Percentiles rank a stretch among this genome's conserved stretches.
These are phyloP conservation scores for Fusarium sp. DNA, from an alignment of 2,329 filamentous ascomycete genomes.

Conservation along the genomic window DNA sequence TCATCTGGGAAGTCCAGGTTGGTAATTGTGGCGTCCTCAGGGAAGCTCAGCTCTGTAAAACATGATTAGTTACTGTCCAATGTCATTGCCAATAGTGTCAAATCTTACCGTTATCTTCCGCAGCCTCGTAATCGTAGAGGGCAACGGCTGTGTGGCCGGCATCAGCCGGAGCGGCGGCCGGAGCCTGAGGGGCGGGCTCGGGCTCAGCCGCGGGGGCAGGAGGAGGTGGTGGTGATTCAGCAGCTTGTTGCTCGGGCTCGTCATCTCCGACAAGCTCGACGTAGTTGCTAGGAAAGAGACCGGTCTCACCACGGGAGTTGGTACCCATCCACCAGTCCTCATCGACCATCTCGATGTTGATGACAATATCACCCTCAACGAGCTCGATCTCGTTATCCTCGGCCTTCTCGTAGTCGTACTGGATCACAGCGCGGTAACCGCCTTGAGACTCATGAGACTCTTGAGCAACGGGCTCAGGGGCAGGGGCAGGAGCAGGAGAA, in stretches of 20 bases:
- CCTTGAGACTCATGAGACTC: conserved; percentile 56
- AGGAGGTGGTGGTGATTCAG: conserved; percentile 45
- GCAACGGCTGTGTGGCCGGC: conserved; percentile 80
- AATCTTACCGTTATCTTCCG: conserved; percentile 84
- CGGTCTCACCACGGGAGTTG: conserved; percentile 84
- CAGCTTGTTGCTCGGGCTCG: conserved; percentile 56
- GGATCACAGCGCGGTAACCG: conserved; percentile 80
- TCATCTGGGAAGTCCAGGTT: conserved; percentile 95
- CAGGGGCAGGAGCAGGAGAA: conserved; percentile 21
- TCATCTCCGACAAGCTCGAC: conserved; percentile 85
- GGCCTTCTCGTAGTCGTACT: conserved; percentile 97
- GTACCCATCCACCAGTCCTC: conserved; percentile 99
- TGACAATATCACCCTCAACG: conserved; percentile 87
- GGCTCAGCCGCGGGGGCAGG: conserved; percentile 53
- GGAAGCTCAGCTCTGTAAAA: conserved; percentile 77
- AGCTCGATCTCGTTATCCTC: conserved; percentile 98
- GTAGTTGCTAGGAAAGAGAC: conserved; percentile 97
- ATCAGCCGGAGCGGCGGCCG: conserved; percentile 54
- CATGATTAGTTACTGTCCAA: conserved; percentile 38
- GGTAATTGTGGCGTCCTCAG: conserved; percentile 85
- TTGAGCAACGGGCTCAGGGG: conserved; percentile 23
- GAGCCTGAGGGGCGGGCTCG: conserved; percentile 53
- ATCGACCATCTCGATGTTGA: conserved; percentile 96
- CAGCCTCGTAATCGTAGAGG: conserved; percentile 95
- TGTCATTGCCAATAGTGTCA: not conserved